Conservation (phyloP, 768 basidiomycete genomes). For the Termitomyces sp. region DNA sequence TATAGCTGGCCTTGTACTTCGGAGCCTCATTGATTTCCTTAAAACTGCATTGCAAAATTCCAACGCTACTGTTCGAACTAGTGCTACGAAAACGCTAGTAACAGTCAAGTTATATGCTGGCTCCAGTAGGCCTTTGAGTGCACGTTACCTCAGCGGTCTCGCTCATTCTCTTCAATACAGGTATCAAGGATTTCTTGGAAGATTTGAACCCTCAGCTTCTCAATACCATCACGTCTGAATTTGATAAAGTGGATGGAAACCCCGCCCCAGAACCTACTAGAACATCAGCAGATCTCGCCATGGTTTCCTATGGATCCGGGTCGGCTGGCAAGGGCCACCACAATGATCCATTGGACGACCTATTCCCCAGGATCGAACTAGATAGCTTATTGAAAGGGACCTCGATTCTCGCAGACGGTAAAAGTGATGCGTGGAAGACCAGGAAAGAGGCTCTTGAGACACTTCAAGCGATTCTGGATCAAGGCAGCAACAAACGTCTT, state of each 20-base stretch:
- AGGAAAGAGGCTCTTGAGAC: conserved; percentile 93
- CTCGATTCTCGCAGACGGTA: conserved; percentile 73
- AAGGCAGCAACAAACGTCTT: conserved; percentile 86
- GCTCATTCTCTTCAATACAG: conserved; percentile 29
- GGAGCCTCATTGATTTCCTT: conserved; percentile 85
- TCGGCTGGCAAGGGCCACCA: conserved; percentile 31
- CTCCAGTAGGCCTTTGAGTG: conserved; percentile 44
- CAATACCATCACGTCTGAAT: conserved; percentile 84
- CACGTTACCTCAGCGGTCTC: background rate
- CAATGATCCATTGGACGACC: conserved; percentile 79
- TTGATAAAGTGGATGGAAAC: conserved; percentile 84
- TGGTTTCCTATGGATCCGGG: conserved; percentile 36
- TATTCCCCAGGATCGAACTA: conserved; percentile 93
- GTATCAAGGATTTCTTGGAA: conserved; percentile 87
- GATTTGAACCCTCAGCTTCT: conserved; percentile 93
- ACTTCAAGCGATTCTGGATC: conserved; percentile 78
- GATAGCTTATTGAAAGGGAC: conserved; percentile 82
- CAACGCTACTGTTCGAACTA: conserved; percentile 89
- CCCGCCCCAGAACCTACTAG: conserved; percentile 74
- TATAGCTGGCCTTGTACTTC: conserved; percentile 76
- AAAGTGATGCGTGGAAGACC: conserved; percentile 94
- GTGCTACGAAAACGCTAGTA: conserved; percentile 88
- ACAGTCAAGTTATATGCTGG: conserved; percentile 92
- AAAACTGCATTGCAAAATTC: conserved; percentile 86
- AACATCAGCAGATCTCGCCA: conserved; percentile 67